A percentile compares a stretch with the other conserved stretches of the same genome.
phyloP scores from a whole-genome alignment of 108 stramenopile genomes.

The Aureococcus anophagefferens region DNA sequence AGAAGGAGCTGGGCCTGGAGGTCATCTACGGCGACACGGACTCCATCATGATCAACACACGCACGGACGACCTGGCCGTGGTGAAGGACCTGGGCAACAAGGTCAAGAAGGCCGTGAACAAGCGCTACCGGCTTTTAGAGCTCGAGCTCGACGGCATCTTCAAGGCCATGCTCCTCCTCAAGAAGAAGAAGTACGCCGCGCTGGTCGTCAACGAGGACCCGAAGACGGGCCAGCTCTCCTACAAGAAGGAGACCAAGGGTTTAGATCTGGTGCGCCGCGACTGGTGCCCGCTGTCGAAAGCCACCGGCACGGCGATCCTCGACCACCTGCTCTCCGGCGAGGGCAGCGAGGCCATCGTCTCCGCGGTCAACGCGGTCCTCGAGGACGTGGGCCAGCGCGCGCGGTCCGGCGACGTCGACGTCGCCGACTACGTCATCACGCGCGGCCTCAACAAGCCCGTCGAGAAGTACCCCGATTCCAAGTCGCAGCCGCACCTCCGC shows the following conservation, averaged over 20 bases:
- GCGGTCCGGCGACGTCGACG: conserved; percentile 64
- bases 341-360: conserved; percentile 66
- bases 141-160: conserved; percentile 96
- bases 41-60: conserved; percentile 98
- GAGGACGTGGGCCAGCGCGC: conserved; percentile 74
- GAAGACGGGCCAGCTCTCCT: conserved; percentile 51
- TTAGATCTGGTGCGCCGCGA: conserved; percentile 96
- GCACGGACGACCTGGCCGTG: conserved; percentile 64
- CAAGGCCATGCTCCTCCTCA: conserved; percentile 86
- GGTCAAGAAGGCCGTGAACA: conserved; percentile 93
- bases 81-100: conserved; percentile 69
- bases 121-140: conserved; percentile 91
- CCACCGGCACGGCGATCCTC: conserved; percentile 77
- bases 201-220: conserved; percentile 61
- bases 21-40: conserved; percentile 99
- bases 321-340: conserved; percentile 85
- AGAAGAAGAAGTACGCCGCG: conserved; percentile 99
- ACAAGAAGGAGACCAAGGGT: conserved; percentile 83
- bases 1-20: conserved; percentile 81
- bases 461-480: conserved; percentile 95
- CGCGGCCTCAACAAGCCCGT: conserved; percentile 97
- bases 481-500: conserved; percentile 83
- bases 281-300: conserved; percentile 96
- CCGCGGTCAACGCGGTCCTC: conserved; percentile 76
- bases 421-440: conserved; percentile 91